Conservation (phyloP, 345 rosid species). For the thale cress (Arabidopsis thaliana) region TAIR10.1 NC_003070.9:21043001-21043500, state of each 20-base stretch:
- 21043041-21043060: constrained; percentile 30
- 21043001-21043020: too few relatives aligned
- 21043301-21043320: constrained; percentile 36
- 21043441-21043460: constrained; percentile 97
- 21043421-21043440: constrained; percentile 95
- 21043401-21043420: constrained; percentile 56
- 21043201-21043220: constrained; percentile 41
- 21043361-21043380: constrained; percentile 1
- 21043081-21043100: constrained; percentile 28
- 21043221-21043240: constrained; percentile 48
- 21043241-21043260: constrained; percentile 61
- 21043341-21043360: constrained; percentile 41
- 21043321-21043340: constrained; percentile 24
- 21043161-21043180: constrained; percentile 30
- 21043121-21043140: constrained; percentile 1
- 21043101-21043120: constrained; percentile 37
- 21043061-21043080: background rate
- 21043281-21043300: constrained; percentile 49
- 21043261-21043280: constrained; percentile 51
- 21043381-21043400: background rate
- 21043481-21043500: constrained; percentile 78
- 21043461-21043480: constrained; percentile 94
- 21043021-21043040: constrained; percentile 42
- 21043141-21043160: constrained; percentile 48
- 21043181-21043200: constrained; percentile 40